Percentiles rank a stretch among this genome's conserved stretches.
phyloP scores from a whole-genome alignment of 306 rosid species.

The Senna siamea region DNA sequence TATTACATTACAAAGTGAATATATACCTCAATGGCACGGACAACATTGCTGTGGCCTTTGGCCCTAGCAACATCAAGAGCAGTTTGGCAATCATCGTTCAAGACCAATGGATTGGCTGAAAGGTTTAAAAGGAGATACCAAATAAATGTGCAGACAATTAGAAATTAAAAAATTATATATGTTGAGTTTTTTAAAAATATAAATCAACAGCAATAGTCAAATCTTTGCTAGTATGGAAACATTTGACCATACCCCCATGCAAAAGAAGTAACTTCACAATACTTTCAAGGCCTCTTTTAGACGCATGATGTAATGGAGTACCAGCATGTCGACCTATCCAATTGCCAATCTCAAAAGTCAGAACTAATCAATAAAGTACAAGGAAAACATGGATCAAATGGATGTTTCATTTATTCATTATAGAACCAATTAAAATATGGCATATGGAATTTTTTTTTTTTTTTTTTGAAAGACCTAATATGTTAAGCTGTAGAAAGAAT shows the following conservation, averaged over 20 bases:
- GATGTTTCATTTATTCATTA: constrained; percentile 1
- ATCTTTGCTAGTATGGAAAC: background rate
- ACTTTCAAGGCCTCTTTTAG: constrained; percentile 83
- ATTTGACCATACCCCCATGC: constrained; percentile 70
- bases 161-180: background rate
- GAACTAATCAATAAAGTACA: constrained; percentile 27
- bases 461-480: no score
- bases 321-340: constrained; percentile 79
- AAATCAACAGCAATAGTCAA: constrained; percentile 27
- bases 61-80: constrained; percentile 90
- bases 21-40: constrained; percentile 84
- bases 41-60: constrained; percentile 77
- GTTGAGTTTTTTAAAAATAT: constrained; percentile 16
- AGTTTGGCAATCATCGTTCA: constrained; percentile 96
- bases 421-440: no score
- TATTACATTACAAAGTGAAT: constrained; percentile 2
- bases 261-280: constrained; percentile 77
- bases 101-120: constrained; percentile 79
- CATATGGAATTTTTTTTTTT: no score
- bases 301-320: constrained; percentile 96
- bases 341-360: constrained; percentile 1
- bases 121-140: constrained; percentile 31
- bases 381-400: constrained; percentile 27
- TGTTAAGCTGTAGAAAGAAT: no score
- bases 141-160: constrained; percentile 10